Percentiles rank a stretch among this genome's conserved stretches.
Evolutionary conservation across 2,329 filamentous ascomycete species (phyloP).

Genomic region (Alternaria sp.): DNA sequence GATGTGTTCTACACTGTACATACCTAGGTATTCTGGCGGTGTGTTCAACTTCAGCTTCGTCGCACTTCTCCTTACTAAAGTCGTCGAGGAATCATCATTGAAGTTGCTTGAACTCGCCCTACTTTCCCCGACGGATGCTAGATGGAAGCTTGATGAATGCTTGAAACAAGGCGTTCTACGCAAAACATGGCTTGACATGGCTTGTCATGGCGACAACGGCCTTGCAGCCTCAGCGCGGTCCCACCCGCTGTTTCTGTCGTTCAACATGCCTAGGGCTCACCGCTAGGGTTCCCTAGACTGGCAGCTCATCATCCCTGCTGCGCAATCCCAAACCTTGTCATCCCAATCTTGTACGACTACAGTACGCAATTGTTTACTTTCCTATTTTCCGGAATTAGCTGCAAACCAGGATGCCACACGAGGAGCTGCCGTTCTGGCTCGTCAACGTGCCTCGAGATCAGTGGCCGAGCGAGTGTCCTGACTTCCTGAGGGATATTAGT

Average conservation of each 20-base stretch:
- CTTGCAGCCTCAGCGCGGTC: constrained; percentile 13
- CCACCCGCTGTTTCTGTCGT: constrained; percentile 15
- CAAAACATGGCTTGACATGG: constrained; percentile 16
- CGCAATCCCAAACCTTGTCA: constrained; percentile 5
- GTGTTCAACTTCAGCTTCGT: not conserved
- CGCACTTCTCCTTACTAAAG: not conserved
- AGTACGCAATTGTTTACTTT: not conserved
- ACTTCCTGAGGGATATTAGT: constrained; percentile 67
- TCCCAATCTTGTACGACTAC: constrained; percentile 3
- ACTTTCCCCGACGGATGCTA: not conserved
- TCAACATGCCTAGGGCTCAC: constrained; percentile 9
- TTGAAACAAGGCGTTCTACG: constrained; percentile 18
- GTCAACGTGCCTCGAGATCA: constrained; percentile 72
- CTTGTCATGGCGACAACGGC: constrained; percentile 8
- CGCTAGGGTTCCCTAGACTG: constrained; percentile 4
- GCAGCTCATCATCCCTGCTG: constrained; percentile 16
- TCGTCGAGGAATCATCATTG: no score
- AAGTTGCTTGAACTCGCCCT: not conserved
- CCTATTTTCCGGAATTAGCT: not conserved
- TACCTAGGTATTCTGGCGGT: not conserved
- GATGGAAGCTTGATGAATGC: not conserved
- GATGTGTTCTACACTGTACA: not conserved
- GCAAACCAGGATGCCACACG: constrained; percentile 8
- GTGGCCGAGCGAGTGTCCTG: constrained; percentile 72
- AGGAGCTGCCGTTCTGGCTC: constrained; percentile 74